Evolutionary conservation across 2,329 filamentous ascomycete genomes (phyloP).

Genomic region (Ampelomyces quisqualis): DNA sequence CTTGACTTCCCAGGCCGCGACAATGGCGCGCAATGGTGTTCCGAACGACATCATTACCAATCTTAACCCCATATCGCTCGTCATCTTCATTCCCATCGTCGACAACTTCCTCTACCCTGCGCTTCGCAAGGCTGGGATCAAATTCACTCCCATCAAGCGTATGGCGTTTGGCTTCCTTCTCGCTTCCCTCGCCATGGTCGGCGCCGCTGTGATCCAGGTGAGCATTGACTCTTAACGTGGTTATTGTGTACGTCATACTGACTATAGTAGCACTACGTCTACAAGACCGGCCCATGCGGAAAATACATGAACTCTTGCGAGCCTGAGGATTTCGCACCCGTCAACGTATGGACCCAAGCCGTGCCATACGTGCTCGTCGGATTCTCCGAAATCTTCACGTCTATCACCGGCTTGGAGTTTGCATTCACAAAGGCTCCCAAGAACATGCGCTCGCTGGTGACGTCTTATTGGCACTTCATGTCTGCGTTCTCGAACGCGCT

Average conservation of each 20-base stretch:
- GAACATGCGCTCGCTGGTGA: conserved; percentile 79
- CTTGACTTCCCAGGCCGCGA: conserved; percentile 57
- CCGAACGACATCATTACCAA: conserved; percentile 60
- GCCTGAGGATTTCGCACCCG: conserved; percentile 55
- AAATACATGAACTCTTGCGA: conserved; percentile 57
- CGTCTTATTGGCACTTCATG: conserved; percentile 68
- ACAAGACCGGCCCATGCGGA: conserved; percentile 63
- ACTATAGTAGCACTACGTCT: conserved; percentile 65
- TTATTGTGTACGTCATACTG: too few relatives aligned
- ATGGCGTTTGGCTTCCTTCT: conserved; percentile 55
- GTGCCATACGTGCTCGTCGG: conserved; percentile 55
- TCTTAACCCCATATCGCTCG: conserved; percentile 55
- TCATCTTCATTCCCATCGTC: conserved; percentile 57
- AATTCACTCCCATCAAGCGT: conserved; percentile 57
- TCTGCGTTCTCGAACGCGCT: conserved; percentile 68
- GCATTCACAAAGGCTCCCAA: conserved; percentile 75
- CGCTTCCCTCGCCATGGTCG: conserved; percentile 52
- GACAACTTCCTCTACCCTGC: conserved; percentile 56
- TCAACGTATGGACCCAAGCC: conserved; percentile 63
- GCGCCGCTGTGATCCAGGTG: conserved; percentile 54
- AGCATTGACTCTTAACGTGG: too few relatives aligned
- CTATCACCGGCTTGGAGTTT: conserved; percentile 68
- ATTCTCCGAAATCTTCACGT: conserved; percentile 60
- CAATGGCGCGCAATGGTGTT: conserved; percentile 54
- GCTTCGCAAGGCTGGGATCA: conserved; percentile 50